These are phyloP conservation scores for Talaromyces piceae DNA, from an alignment of 2,329 filamentous ascomycete species.

Conservation along the genomic window DNA sequence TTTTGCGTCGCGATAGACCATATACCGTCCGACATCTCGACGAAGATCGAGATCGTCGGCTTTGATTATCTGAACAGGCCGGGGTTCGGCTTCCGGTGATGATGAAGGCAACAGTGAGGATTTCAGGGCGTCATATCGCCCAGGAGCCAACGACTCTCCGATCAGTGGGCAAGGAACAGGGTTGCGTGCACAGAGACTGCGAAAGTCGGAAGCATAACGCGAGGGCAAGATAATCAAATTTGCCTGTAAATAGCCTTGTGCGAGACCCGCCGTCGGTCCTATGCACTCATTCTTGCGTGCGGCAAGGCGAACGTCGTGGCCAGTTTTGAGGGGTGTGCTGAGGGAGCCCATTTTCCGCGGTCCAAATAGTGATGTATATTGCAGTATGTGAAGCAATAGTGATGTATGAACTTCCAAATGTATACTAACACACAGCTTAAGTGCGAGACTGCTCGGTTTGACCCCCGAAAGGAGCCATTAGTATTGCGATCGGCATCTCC, in stretches of 20 bases:
- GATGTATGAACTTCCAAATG: background rate
- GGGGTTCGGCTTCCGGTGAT: conserved; percentile 12
- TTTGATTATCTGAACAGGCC: conserved; percentile 17
- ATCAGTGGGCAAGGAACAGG: conserved; percentile 57
- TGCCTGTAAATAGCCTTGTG: conserved; percentile 52
- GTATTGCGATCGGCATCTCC: background rate
- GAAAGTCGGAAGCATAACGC: conserved; percentile 51
- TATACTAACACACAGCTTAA: background rate
- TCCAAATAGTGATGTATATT: background rate
- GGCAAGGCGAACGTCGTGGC: background rate
- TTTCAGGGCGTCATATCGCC: conserved; percentile 20
- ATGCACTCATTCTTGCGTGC: background rate
- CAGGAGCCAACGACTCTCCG: conserved; percentile 37
- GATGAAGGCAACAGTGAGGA: background rate
- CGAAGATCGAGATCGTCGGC: conserved; percentile 46
- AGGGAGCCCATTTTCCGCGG: background rate
- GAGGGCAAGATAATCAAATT: conserved; percentile 56
- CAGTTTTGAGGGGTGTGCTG: background rate
- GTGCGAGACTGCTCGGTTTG: too few species aligned
- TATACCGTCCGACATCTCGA: conserved; percentile 52
- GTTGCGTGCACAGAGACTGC: conserved; percentile 52
- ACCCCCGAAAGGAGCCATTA: too few species aligned
- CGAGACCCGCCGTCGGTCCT: conserved; percentile 47
- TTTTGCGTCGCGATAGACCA: conserved; percentile 41
- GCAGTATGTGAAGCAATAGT: background rate